Conservation (phyloP, 1,284 basidiomycete species). For the Volvariella volvacea region DNA sequence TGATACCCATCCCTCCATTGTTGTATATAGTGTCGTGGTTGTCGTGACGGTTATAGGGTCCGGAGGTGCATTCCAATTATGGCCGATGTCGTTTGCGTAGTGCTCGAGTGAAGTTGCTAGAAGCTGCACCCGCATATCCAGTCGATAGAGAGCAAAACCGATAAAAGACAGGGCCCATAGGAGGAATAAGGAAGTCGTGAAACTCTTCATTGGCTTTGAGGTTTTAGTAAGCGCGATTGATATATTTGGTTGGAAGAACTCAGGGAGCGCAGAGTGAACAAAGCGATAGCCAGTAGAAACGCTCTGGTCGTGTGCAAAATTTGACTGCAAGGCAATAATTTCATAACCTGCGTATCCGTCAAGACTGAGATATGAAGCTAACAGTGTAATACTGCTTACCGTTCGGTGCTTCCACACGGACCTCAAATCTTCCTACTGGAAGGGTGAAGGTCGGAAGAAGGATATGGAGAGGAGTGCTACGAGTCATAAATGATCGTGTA, state of each 20-base stretch:
- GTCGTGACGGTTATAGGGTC: constrained; percentile 25
- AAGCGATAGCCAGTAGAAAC: constrained; percentile 30
- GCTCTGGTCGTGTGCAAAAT: constrained; percentile 39
- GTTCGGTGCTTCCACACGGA: constrained; percentile 42
- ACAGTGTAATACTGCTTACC: constrained; percentile 31
- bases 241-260: constrained; percentile 50
- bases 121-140: constrained; percentile 31
- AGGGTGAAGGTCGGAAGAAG: constrained; percentile 63
- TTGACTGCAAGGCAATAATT: constrained; percentile 35
- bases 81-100: constrained; percentile 15
- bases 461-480: constrained; percentile 31
- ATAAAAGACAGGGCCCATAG: constrained; percentile 26
- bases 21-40: constrained; percentile 27
- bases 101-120: constrained; percentile 28
- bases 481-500: constrained; percentile 25
- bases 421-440: constrained; percentile 58
- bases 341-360: constrained; percentile 29
- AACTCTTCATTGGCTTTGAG: constrained; percentile 11
- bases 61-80: constrained; percentile 16
- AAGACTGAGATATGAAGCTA: constrained; percentile 5
- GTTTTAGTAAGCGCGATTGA: constrained; percentile 25
- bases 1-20: not conserved
- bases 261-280: constrained; percentile 47
- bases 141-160: constrained; percentile 20
- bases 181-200: constrained; percentile 22